Evolutionary conservation across 139 green algal species (phyloP).

Genomic region (Diplosphaera chodatii): DNA sequence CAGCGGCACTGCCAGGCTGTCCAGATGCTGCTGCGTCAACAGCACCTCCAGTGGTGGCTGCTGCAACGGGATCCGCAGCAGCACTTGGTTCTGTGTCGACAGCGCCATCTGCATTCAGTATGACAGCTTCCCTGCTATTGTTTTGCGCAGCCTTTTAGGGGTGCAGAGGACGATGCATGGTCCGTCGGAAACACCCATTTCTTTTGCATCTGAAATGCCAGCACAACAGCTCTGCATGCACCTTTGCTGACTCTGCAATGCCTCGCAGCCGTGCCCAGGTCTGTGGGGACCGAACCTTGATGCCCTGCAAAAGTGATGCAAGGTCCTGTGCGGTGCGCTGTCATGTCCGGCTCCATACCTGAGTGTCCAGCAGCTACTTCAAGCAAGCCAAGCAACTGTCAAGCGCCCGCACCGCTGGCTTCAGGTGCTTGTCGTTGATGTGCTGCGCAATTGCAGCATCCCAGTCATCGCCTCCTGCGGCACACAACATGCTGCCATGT

Average conservation of each 20-base stretch:
- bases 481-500: too few relatives aligned
- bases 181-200: too few relatives aligned
- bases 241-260: conserved; percentile 71
- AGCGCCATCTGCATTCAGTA: conserved; percentile 57
- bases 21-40: conserved; percentile 50
- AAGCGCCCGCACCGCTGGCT: conserved; percentile 12
- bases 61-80: conserved; percentile 3
- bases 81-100: conserved; percentile 36
- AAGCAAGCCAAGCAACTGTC: too few relatives aligned
- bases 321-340: too few relatives aligned
- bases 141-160: too few relatives aligned
- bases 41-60: conserved; percentile 28
- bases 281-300: conserved; percentile 17
- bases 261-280: conserved; percentile 47
- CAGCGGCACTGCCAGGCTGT: conserved; percentile 50
- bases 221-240: too few relatives aligned
- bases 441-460: conserved; percentile 62
- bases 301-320: conserved; percentile 12
- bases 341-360: too few relatives aligned
- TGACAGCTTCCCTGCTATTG: too few relatives aligned
- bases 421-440: conserved; percentile 49
- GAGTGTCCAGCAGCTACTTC: too few relatives aligned
- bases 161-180: too few relatives aligned
- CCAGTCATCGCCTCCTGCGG: conserved; percentile 75
- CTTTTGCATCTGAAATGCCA: too few relatives aligned